A percentile compares a stretch with the other conserved stretches of the same genome.
phyloP scores from a whole-genome alignment of 1,139 yeast genomes.

The Lodderomyces jiufengensis region DNA sequence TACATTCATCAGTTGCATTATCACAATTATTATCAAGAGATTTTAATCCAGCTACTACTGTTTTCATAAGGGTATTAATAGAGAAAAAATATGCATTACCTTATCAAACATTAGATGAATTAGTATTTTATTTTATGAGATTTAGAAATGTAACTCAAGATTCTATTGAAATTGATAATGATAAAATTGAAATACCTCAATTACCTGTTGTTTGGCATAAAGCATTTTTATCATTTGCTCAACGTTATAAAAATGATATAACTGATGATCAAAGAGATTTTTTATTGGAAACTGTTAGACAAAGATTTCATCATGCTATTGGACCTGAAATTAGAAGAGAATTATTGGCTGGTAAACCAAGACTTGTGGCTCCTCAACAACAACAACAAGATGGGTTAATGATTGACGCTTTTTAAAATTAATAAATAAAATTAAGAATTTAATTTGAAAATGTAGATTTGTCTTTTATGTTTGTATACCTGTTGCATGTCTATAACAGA shows the following conservation, averaged over 20 bases:
- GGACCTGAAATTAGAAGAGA: constrained; percentile 96
- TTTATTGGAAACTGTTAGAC: constrained; percentile 83
- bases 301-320: constrained; percentile 81
- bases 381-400: constrained; percentile 35
- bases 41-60: constrained; percentile 83
- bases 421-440: too few species aligned
- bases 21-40: constrained; percentile 81
- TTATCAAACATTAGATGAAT: constrained; percentile 90
- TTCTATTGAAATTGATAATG: constrained; percentile 28
- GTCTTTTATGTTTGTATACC: too few species aligned
- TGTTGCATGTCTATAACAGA: too few species aligned
- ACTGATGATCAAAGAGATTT: constrained; percentile 97
- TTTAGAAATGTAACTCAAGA: constrained; percentile 58
- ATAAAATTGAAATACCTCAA: constrained; percentile 47
- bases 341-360: constrained; percentile 70
- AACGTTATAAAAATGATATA: constrained; percentile 92
- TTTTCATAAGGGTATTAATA: constrained; percentile 80
- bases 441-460: too few species aligned
- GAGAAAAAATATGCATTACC: constrained; percentile 97
- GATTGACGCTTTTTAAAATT: constrained; percentile 40
- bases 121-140: constrained; percentile 92
- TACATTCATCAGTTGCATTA: constrained; percentile 95
- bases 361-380: constrained; percentile 25
- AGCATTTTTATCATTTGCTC: constrained; percentile 89
- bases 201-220: constrained; percentile 98